phyloP scores from a whole-genome alignment of 1,284 basidiomycete genomes.

The Phaffia rhodozyma region DNA sequence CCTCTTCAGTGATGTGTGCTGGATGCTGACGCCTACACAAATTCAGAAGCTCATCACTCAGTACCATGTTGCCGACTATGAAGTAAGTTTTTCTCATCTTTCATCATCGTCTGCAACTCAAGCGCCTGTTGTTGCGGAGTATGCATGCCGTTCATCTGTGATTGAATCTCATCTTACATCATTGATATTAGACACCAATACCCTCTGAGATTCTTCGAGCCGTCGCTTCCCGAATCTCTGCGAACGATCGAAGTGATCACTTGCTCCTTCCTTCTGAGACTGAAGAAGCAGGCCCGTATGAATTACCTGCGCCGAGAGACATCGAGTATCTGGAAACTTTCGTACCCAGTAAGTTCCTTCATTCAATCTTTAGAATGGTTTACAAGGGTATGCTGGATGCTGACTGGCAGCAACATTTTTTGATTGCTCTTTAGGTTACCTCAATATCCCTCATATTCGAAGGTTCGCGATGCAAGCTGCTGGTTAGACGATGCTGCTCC shows the following conservation, averaged over 20 bases:
- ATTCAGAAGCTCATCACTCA: conserved; percentile 98
- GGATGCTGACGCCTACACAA: conserved; percentile 99
- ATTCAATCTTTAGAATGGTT: no score
- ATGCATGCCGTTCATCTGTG: not conserved
- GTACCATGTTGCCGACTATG: conserved; percentile 97
- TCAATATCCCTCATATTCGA: conserved; percentile 18
- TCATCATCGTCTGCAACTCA: not conserved
- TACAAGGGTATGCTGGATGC: no score
- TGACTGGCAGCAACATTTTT: no score
- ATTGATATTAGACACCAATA: conserved; percentile 63
- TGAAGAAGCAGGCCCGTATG: conserved; percentile 87
- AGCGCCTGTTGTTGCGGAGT: not conserved
- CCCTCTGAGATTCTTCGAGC: conserved; percentile 90
- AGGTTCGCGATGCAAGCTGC: conserved; percentile 10
- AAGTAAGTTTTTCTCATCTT: conserved; percentile 43
- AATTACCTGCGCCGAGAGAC: conserved; percentile 71
- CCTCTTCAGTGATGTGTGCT: conserved; percentile 63
- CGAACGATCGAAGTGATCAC: conserved; percentile 91
- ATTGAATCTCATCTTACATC: not conserved
- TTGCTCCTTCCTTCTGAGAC: conserved; percentile 84
- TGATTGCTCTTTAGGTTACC: not conserved
- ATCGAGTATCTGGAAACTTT: conserved; percentile 75
- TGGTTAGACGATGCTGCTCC: no score
- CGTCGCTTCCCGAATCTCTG: conserved; percentile 85
- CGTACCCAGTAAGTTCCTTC: not conserved